Percentiles rank a stretch among this genome's conserved stretches.
Evolutionary conservation across 495 filamentous ascomycete species (phyloP).

Genomic region (Aspergillus incahuasiensis): DNA sequence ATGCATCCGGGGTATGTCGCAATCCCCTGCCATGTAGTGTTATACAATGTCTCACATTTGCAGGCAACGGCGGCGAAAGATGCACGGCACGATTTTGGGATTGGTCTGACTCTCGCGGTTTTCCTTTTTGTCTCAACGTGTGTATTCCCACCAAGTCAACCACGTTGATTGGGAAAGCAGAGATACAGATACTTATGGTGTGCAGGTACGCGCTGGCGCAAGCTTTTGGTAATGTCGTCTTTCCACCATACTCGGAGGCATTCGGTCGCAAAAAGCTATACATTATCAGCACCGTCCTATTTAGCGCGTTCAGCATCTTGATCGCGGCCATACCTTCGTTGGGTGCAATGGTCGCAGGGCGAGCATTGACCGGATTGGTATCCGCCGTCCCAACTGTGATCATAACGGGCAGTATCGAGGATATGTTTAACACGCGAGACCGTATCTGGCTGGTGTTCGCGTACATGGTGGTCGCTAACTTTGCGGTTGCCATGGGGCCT

Average conservation of each 20-base stretch:
- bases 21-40: too few species aligned
- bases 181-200: neutral
- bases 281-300: constrained; percentile 32
- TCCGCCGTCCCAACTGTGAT: constrained; percentile 44
- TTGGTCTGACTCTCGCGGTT: constrained; percentile 16
- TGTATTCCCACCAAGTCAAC: constrained; percentile 15
- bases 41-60: neutral
- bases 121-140: constrained; percentile 29
- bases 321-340: constrained; percentile 28
- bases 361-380: constrained; percentile 39
- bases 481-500: constrained; percentile 39
- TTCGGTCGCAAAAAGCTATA: constrained; percentile 45
- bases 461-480: constrained; percentile 35
- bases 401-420: constrained; percentile 44
- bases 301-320: constrained; percentile 33
- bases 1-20: constrained; percentile 25
- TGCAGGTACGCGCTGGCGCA: constrained; percentile 39
- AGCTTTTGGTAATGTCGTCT: constrained; percentile 41
- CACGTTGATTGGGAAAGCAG: constrained; percentile 10
- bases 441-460: constrained; percentile 45
- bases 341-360: constrained; percentile 28
- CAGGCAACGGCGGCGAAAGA: constrained; percentile 22
- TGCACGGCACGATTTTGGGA: constrained; percentile 18
- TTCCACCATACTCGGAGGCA: constrained; percentile 43
- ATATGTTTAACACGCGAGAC: constrained; percentile 40